Conservation (phyloP, 140 eudicot species). For the Artemisia princeps region DNA sequence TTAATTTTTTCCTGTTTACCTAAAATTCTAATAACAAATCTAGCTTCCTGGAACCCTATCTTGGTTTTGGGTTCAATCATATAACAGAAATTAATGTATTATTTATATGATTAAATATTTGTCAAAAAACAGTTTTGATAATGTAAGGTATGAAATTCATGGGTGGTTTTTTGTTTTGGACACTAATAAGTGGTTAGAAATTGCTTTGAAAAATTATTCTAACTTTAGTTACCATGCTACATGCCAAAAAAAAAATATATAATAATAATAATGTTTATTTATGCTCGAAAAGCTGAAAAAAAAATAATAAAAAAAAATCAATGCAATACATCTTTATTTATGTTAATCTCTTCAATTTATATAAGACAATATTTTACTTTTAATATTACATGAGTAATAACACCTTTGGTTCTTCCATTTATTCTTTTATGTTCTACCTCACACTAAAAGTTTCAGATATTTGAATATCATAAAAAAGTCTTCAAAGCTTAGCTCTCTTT, state of each 20-base stretch:
- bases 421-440: not conserved
- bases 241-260: no score
- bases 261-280: no score
- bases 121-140: slow-evolving; percentile 12
- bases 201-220: not conserved
- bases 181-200: slow-evolving; percentile 7
- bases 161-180: slow-evolving; percentile 16
- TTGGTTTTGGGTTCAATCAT: slow-evolving; percentile 17
- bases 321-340: no score
- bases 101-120: slow-evolving; percentile 13
- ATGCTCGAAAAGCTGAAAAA: no score
- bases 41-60: slow-evolving; percentile 12
- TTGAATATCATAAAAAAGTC: not conserved
- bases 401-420: slow-evolving; percentile 3
- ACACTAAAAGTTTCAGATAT: not conserved
- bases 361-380: no score
- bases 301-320: no score
- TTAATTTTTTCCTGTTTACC: slow-evolving; percentile 7
- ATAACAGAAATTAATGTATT: not conserved
- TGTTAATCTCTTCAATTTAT: no score
- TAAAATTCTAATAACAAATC: slow-evolving; percentile 1
- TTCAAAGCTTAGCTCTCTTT: slow-evolving; percentile 69
- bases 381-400: no score
- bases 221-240: not conserved
- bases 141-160: slow-evolving; percentile 17